Evolutionary conservation across 495 filamentous ascomycete species (phyloP), one percentile per base, ranked within the genome.

Genomic region (Stereocaulon alpinum): DNA sequence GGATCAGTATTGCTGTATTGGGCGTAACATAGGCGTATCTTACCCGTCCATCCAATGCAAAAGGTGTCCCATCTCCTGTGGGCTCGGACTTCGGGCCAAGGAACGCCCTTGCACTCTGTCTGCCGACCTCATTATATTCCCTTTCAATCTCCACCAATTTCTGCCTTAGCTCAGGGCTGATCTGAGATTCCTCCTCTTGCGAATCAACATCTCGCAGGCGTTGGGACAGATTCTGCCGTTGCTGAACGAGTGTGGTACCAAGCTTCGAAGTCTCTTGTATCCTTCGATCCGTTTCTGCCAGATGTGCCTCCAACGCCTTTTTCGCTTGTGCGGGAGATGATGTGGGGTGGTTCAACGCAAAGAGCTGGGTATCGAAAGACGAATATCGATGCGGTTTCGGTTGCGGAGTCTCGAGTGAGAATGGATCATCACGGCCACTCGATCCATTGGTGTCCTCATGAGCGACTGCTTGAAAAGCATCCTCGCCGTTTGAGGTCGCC

Each of bases 121-220:
- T 81, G 34, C 91, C 91, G 48, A 96, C 88, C 62, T 97, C 93
- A 70, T 93, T 93, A 70, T 94, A 97, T 62, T 96, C 94, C 69
- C 82, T 86, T 68, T 98, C 93, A 65, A 97, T 78, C 57, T 95
- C 92, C 11, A 82, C 78, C 32, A 98, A 76, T 69, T 86, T 91
- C 70, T 86, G 84, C 15, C 86, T 84, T 65, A 97, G 70, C 55
- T 95, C 91, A 2, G 88, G 86, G 9, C 84, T 85, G 58, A 97
- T 85, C 62, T 94, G 87, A n/a, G 81, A 77, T 47, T 90, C 86
- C 63, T 82, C 80, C 67, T 93, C 80, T 63, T 88, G 78, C 64
- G 82, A 82, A 64, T 94, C 88, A 0, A 97, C 82, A 63, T 96
- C 93, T 64, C 83, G 85, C 61, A 98, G 72, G 63, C 86, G 81